Evolutionary conservation across 2,329 filamentous ascomycete genomes (phyloP).

Genomic region (Teratosphaeria nubilosa): DNA sequence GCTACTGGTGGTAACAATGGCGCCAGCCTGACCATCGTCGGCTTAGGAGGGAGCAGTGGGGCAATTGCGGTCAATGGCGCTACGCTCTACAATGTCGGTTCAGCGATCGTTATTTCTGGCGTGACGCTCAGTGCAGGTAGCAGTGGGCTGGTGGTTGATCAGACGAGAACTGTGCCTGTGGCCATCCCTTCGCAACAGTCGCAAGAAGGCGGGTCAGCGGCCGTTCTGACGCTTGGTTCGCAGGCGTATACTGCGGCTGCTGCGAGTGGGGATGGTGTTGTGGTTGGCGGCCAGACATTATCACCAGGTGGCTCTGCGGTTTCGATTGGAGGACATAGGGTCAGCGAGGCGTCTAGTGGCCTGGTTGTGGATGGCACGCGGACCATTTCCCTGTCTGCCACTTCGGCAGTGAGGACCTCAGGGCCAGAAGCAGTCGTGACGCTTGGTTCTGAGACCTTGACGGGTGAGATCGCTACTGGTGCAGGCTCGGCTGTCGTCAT

Average conservation of each 20-base stretch:
- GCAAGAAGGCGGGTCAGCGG: neutral
- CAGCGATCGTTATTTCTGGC: neutral
- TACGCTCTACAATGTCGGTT: neutral
- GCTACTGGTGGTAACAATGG: neutral
- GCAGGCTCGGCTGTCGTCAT: neutral
- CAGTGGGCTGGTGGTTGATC: neutral
- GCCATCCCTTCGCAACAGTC: neutral
- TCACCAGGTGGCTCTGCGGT: neutral
- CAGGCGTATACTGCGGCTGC: neutral
- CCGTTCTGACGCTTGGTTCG: neutral
- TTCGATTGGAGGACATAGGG: neutral
- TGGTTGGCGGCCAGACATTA: neutral
- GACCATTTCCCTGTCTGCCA: neutral
- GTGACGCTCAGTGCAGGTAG: neutral
- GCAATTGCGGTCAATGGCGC: neutral
- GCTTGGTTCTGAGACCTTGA: neutral
- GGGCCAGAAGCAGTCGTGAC: neutral
- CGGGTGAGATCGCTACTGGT: neutral
- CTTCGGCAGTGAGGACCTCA: neutral
- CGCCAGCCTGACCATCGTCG: neutral
- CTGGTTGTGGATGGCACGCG: neutral
- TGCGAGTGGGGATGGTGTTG: neutral
- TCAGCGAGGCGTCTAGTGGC: neutral
- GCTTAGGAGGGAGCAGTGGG: neutral
- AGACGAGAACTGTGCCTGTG: neutral